Evolutionary conservation across 2,329 filamentous ascomycete species (phyloP), one percentile per base, ranked within the genome.

Genomic region (Fusarium sp.): DNA sequence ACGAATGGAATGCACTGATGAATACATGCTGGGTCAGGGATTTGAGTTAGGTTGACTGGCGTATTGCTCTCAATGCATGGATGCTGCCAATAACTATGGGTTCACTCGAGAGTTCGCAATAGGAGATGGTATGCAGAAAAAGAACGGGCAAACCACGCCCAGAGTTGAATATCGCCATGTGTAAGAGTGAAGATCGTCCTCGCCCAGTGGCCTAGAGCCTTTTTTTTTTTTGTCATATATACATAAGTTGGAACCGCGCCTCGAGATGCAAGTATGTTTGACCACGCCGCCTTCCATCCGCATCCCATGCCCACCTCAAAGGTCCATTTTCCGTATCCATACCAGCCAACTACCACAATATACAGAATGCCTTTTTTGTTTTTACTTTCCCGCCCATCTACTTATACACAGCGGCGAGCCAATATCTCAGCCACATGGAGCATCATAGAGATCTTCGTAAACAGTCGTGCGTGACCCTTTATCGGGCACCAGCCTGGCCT

Each of bases 401-500:
- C 72, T 75, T 71, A 72, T 73, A 77, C 72, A 78, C 64, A 72
- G 66, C 48, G 56, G 65, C 56, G 72, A 74, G 67, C 48, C 45
- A 67, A 61, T 64, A 54, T 69, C 65, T 64, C 72, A 65, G 62
- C 65, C 69, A 67, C 59, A 67, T 64, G 56, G 52, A 63, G 59
- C 65, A 75, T 67, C 68, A 64, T 64, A 50, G 65, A 71, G 65
- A 62, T 54, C 66, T 64, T 75, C 62, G 58, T 67, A 45, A 54
- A 75, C 33, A 35, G n/a, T 45, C 35, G 59, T 59, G 48, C 27
- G 59, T 62, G 50, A 59, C 37, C 52, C n/a, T 69, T 69, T 69
- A 79, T 72, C 67, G 76, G 35, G 74, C 71, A 54, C 66, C 65
- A 16, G 76, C 68, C 69, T 79, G 77, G 59, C 88, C 87, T 60